phyloP scores from a whole-genome alignment of 208 protist species.

The Trypanosomatidae sp. region DNA sequence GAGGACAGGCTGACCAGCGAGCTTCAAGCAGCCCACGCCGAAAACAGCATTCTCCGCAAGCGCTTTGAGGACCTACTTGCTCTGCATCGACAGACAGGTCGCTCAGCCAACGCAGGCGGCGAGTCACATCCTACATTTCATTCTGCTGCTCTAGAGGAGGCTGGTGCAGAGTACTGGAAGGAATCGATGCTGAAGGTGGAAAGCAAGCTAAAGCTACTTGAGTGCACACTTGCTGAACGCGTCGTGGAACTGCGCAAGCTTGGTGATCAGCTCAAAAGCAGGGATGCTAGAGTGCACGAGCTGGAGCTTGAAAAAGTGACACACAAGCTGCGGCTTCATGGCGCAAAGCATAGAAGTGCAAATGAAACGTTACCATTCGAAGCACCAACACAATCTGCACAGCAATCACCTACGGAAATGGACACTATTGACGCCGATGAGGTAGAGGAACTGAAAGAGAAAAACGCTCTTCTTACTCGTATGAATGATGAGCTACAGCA shows the following conservation, averaged over 20 bases:
- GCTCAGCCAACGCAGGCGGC: background rate
- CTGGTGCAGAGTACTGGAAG: slow-evolving; percentile 13
- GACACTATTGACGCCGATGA: slow-evolving; percentile 2
- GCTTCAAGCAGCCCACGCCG: slow-evolving; percentile 20
- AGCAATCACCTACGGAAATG: background rate
- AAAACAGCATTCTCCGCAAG: slow-evolving; percentile 30
- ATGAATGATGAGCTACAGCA: slow-evolving; percentile 33
- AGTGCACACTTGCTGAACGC: slow-evolving; percentile 28
- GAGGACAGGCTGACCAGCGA: slow-evolving; percentile 18
- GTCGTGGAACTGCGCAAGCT: slow-evolving; percentile 16
- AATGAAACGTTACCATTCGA: background rate
- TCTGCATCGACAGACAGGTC: slow-evolving; percentile 9
- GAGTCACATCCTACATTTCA: background rate
- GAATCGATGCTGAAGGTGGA: slow-evolving; percentile 8
- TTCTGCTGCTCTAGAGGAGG: background rate
- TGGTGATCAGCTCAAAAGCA: slow-evolving; percentile 11
- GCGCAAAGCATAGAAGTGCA: background rate
- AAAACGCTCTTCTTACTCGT: slow-evolving; percentile 13
- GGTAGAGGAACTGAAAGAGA: slow-evolving; percentile 15
- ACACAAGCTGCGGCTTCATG: background rate
- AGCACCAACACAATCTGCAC: background rate
- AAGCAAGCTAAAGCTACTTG: slow-evolving; percentile 28
- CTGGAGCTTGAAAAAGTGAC: slow-evolving; percentile 6
- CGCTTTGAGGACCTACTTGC: slow-evolving; percentile 28
- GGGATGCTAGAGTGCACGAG: slow-evolving; percentile 15